These are phyloP conservation scores for Craterostigma plantagineum DNA, from an alignment of 257 asterid species.

Conservation along the genomic window DNA sequence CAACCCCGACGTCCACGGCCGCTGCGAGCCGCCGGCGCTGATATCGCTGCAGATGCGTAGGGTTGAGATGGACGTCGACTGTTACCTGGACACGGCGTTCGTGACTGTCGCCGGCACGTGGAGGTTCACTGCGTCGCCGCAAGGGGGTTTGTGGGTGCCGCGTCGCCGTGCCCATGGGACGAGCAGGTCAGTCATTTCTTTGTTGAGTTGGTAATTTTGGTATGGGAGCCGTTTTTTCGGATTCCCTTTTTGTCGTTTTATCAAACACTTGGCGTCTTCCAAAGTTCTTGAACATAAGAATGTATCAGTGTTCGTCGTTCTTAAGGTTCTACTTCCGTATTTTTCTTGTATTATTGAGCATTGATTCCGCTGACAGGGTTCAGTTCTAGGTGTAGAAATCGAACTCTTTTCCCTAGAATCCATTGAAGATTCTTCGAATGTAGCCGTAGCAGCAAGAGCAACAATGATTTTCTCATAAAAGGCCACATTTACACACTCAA, in stretches of 20 bases:
- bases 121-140: constrained; percentile 91
- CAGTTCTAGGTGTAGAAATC: constrained; percentile 96
- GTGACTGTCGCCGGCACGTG: constrained; percentile 52
- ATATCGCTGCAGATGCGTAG: constrained; percentile 85
- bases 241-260: no score
- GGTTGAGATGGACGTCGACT: constrained; percentile 40
- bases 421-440: constrained; percentile 17
- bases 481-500: constrained; percentile 53
- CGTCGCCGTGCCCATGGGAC: constrained; percentile 80
- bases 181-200: constrained; percentile 37
- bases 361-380: constrained; percentile 99
- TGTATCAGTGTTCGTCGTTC: neutral
- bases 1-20: constrained; percentile 93
- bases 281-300: neutral
- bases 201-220: neutral
- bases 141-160: constrained; percentile 60
- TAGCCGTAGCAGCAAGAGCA: constrained; percentile 18
- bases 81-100: constrained; percentile 60
- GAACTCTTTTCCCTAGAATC: constrained; percentile 26
- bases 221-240: no score
- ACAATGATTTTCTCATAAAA: constrained; percentile 51
- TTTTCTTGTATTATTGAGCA: constrained; percentile 38
- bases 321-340: constrained; percentile 13
- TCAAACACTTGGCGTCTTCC: no score
- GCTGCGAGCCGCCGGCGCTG: constrained; percentile 81